Percentiles rank a stretch among this genome's conserved stretches.
Evolutionary conservation across 2,329 filamentous ascomycete species (phyloP).

Genomic region (Colletotrichum gigasporum): DNA sequence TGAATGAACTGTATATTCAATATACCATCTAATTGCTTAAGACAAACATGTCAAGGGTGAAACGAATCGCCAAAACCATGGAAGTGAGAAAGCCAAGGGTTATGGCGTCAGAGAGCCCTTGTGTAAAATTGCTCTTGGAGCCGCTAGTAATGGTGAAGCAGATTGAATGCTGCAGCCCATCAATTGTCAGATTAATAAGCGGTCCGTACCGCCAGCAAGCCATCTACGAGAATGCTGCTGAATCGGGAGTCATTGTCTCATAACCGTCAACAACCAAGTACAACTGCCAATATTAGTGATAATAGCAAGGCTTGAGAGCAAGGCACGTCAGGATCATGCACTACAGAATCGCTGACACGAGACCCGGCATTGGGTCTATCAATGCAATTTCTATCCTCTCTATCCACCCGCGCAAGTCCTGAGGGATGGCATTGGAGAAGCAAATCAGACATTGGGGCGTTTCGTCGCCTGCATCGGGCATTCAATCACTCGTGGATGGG

Average conservation of each 20-base stretch:
- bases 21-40: neutral
- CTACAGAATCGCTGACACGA: slow-evolving; percentile 13
- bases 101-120: slow-evolving; percentile 71
- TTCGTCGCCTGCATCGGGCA: neutral
- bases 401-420: slow-evolving; percentile 18
- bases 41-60: slow-evolving; percentile 64
- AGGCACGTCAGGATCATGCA: slow-evolving; percentile 17
- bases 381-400: slow-evolving; percentile 31
- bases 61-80: slow-evolving; percentile 69
- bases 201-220: slow-evolving; percentile 44
- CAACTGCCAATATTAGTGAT: slow-evolving; percentile 22
- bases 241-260: too few species aligned
- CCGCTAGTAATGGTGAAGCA: slow-evolving; percentile 61
- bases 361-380: slow-evolving; percentile 17
- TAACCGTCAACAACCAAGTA: neutral
- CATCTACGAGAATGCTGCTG: neutral
- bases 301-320: slow-evolving; percentile 17
- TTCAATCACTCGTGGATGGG: slow-evolving; percentile 1
- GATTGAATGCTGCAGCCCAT: slow-evolving; percentile 63
- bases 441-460: slow-evolving; percentile 1
- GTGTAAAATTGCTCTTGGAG: slow-evolving; percentile 63
- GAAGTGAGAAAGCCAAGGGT: slow-evolving; percentile 37
- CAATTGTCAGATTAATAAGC: slow-evolving; percentile 55
- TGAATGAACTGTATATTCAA: neutral
- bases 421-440: slow-evolving; percentile 9